Evolutionary conservation across 345 rosid genomes (phyloP).

Genomic region (Carallia brachiata): DNA sequence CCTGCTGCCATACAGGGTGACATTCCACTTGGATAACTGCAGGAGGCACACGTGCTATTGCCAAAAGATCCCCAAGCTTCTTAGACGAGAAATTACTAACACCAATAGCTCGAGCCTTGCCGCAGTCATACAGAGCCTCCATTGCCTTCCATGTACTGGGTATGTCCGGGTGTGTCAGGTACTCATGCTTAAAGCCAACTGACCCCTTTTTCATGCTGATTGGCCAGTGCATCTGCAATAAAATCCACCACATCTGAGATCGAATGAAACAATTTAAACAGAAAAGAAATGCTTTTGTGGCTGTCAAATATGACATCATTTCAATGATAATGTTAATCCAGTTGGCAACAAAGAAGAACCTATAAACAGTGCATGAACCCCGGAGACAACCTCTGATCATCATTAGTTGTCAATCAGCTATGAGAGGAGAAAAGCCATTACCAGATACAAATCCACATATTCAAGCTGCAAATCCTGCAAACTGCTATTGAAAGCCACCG

Average conservation of each 20-base stretch:
- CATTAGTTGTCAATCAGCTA: no score
- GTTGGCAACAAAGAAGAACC: no score
- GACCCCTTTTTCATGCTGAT: slow-evolving; percentile 54
- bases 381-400: no score
- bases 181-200: slow-evolving; percentile 30
- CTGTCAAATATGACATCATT: no score
- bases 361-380: no score
- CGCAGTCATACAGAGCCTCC: slow-evolving; percentile 58
- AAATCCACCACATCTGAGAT: not conserved
- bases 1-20: slow-evolving; percentile 62
- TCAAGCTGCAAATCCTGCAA: slow-evolving; percentile 61
- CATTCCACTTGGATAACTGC: slow-evolving; percentile 64
- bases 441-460: slow-evolving; percentile 40
- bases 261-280: not conserved
- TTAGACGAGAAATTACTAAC: slow-evolving; percentile 56
- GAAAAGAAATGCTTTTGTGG: no score
- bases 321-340: no score
- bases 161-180: slow-evolving; percentile 45
- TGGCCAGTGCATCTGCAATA: slow-evolving; percentile 62
- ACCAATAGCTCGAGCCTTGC: slow-evolving; percentile 46
- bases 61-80: slow-evolving; percentile 49
- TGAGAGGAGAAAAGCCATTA: no score
- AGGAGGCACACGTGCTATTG: slow-evolving; percentile 9
- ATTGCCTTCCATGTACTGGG: slow-evolving; percentile 62
- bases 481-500: slow-evolving; percentile 51